These are phyloP conservation scores for Leptomonas seymouri DNA, from an alignment of 208 protist species.

Conservation along the genomic window DNA sequence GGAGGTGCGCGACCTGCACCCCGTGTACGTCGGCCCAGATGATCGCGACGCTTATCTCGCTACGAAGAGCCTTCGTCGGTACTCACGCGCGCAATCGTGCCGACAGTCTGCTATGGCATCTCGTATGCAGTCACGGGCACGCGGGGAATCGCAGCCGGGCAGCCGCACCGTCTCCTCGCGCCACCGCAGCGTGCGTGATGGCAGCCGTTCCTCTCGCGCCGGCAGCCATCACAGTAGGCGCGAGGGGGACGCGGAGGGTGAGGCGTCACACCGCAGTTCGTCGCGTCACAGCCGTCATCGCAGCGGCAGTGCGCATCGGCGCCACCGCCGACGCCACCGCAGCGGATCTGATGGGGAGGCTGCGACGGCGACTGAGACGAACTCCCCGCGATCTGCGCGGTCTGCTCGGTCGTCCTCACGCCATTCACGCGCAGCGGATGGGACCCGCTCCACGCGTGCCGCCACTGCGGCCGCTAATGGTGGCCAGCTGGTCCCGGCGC, in stretches of 20 bases:
- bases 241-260: conserved; percentile 2
- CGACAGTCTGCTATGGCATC: conserved; percentile 55
- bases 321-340: conserved; percentile 24
- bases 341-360: conserved; percentile 21
- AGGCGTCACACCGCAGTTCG: conserved; percentile 17
- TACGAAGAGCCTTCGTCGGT: conserved; percentile 78
- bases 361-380: background rate
- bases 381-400: background rate
- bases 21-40: conserved; percentile 84
- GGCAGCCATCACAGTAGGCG: conserved; percentile 22
- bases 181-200: conserved; percentile 24
- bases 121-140: conserved; percentile 17
- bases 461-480: background rate
- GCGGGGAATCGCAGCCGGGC: conserved; percentile 19
- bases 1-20: conserved; percentile 52
- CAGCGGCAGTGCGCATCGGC: conserved; percentile 14
- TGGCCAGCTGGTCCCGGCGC: conserved; percentile 28
- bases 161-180: conserved; percentile 36
- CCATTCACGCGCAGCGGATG: background rate
- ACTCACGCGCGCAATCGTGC: conserved; percentile 79
- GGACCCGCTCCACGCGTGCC: background rate
- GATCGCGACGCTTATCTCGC: conserved; percentile 86
- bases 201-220: conserved; percentile 30
- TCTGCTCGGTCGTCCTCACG: conserved; percentile 10
- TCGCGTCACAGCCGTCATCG: conserved; percentile 30